These are phyloP conservation scores for Iris macrosiphon DNA, from an alignment of 106 monocot species.

Conservation along the genomic window DNA sequence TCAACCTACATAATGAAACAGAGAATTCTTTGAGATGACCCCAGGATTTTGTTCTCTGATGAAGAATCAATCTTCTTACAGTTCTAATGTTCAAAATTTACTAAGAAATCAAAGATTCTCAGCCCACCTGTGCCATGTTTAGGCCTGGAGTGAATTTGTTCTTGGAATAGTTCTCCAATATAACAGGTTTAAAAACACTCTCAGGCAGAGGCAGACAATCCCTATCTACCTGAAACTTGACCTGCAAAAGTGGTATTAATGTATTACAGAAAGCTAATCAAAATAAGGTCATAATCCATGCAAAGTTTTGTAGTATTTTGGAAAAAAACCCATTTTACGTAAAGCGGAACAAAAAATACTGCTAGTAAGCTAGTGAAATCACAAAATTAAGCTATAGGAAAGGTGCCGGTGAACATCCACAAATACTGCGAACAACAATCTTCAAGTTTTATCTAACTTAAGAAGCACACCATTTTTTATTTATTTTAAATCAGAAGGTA, in stretches of 20 bases:
- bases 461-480: too few species aligned
- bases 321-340: too few species aligned
- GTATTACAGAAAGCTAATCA: not conserved
- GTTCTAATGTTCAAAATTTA: not conserved
- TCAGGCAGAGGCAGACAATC: not conserved
- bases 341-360: too few species aligned
- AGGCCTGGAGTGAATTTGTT: not conserved
- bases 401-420: too few species aligned
- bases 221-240: not conserved
- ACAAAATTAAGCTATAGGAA: too few species aligned
- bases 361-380: too few species aligned
- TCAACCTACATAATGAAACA: not conserved
- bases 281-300: too few species aligned
- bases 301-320: too few species aligned
- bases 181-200: not conserved
- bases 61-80: not conserved
- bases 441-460: too few species aligned
- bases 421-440: too few species aligned
- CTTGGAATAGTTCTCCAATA: not conserved
- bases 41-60: not conserved
- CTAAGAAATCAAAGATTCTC: not conserved
- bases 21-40: not conserved
- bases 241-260: not conserved
- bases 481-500: too few species aligned
- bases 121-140: not conserved